phyloP scores from a whole-genome alignment of 495 filamentous ascomycete species.

The Neurospora cerealis region DNA sequence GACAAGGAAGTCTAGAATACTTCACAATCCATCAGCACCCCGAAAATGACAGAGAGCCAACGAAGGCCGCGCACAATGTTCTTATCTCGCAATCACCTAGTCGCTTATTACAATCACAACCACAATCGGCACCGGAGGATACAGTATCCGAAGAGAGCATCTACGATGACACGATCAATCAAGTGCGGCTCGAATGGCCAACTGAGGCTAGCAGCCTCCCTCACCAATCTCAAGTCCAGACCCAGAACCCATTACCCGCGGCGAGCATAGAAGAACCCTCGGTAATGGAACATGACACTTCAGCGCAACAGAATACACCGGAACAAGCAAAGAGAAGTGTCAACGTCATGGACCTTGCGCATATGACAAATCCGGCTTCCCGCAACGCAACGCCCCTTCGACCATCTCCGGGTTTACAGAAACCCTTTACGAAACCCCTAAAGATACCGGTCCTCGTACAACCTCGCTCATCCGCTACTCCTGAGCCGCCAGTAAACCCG shows the following conservation, averaged over 20 bases:
- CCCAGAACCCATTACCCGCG: not conserved
- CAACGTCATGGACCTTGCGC: not conserved
- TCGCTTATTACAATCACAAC: not conserved
- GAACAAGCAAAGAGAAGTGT: not conserved
- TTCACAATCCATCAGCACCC: not conserved
- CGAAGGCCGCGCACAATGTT: not conserved
- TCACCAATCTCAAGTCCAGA: not conserved
- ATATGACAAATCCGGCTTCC: not conserved
- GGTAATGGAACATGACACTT: not conserved
- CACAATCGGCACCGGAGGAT: not conserved
- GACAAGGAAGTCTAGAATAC: not conserved
- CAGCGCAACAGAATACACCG: not conserved
- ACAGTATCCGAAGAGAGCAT: not conserved
- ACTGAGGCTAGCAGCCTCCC: not conserved
- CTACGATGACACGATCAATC: not conserved
- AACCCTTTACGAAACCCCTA: not conserved
- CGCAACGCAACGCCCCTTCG: not conserved
- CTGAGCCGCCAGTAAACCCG: not conserved
- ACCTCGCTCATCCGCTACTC: not conserved
- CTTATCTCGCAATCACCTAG: not conserved
- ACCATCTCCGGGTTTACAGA: not conserved
- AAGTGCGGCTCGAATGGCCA: not conserved
- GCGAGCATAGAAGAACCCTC: not conserved
- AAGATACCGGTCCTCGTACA: not conserved
- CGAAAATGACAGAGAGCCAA: not conserved